Percentiles rank a stretch among this genome's conserved stretches.
Conservation (phyloP, 129 eudicot genomes). For the Arctium lappa region DNA sequence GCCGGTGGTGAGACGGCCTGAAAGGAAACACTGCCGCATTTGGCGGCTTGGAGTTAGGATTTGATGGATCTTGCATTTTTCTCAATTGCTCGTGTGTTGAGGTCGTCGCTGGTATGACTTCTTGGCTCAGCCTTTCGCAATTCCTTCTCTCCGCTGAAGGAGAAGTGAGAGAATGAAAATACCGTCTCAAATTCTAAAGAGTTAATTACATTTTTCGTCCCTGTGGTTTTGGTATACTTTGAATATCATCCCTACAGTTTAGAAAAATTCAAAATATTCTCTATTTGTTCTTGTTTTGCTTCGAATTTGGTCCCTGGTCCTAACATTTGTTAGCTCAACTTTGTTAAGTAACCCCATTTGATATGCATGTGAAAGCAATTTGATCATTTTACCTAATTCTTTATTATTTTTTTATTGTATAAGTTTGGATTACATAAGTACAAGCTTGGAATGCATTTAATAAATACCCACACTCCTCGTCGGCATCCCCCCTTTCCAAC, state of each 20-base stretch:
- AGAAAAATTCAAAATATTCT: background rate
- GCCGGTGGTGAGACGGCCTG: constrained; percentile 64
- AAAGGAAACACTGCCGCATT: constrained; percentile 26
- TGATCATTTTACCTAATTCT: background rate
- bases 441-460: background rate
- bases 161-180: background rate
- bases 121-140: background rate
- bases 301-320: background rate
- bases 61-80: constrained; percentile 39
- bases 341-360: background rate
- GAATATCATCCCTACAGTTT: background rate
- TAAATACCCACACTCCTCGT: background rate
- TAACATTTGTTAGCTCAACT: background rate
- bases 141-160: background rate
- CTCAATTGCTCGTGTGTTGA: background rate
- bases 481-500: background rate
- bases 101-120: background rate
- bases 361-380: too few relatives aligned
- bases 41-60: constrained; percentile 24
- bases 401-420: too few relatives aligned
- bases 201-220: background rate
- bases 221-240: background rate
- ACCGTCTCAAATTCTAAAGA: background rate
- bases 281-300: background rate
- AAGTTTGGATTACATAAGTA: background rate